phyloP scores from a whole-genome alignment of 805 yeast genomes.

The Suhomyces prunicola region DNA sequence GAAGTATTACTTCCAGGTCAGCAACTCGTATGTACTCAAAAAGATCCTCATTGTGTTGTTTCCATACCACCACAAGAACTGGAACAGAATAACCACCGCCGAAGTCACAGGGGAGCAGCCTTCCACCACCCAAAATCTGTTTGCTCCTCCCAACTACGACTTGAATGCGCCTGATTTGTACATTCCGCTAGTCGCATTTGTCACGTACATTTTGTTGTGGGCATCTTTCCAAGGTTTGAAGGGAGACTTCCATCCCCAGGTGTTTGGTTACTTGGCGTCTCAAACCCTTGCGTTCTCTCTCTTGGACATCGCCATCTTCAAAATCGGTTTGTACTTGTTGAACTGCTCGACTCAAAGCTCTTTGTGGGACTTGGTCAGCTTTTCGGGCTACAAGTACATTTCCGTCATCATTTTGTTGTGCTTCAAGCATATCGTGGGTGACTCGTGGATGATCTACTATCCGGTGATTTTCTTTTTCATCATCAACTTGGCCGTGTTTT shows the following conservation, averaged over 20 bases:
- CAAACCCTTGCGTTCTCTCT: conserved; percentile 80
- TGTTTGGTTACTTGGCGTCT: conserved; percentile 82
- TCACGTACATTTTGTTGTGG: conserved; percentile 81
- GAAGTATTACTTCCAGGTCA: conserved; percentile 87
- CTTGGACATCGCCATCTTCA: conserved; percentile 71
- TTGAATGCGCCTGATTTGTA: conserved; percentile 95
- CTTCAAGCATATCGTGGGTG: conserved; percentile 44
- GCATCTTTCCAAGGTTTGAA: conserved; percentile 81
- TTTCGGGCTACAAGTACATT: conserved; percentile 92
- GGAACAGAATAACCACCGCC: conserved; percentile 57
- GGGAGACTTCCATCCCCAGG: conserved; percentile 90
- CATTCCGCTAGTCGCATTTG: conserved; percentile 89
- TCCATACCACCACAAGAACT: conserved; percentile 81
- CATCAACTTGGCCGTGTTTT: conserved; percentile 51
- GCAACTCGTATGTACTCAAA: conserved; percentile 77
- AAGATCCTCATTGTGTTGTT: conserved; percentile 73
- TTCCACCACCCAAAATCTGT: conserved; percentile 34
- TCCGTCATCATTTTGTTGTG: conserved; percentile 62
- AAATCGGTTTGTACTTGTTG: conserved; percentile 78
- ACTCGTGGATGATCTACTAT: conserved; percentile 35
- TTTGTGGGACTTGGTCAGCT: conserved; percentile 80
- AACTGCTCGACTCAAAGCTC: conserved; percentile 58
- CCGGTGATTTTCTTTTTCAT: conserved; percentile 32
- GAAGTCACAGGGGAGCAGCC: conserved; percentile 21
- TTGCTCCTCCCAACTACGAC: conserved; percentile 79